A percentile compares a stretch with the other conserved stretches of the same genome.
Evolutionary conservation across 2,329 filamentous ascomycete species (phyloP).

Genomic region (Arthroderma sp.): DNA sequence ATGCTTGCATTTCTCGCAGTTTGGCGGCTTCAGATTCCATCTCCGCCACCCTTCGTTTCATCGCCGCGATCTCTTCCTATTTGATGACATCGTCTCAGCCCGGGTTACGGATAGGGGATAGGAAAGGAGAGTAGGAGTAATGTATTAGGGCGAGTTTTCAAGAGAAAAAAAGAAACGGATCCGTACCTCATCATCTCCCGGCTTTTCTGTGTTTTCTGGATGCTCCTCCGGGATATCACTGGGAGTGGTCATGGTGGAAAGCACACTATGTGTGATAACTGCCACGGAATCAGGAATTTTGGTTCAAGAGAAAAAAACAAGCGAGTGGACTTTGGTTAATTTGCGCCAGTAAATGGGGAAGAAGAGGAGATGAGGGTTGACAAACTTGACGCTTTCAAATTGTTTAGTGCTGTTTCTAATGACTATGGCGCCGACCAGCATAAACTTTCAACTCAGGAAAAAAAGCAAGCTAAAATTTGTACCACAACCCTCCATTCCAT

Average conservation of each 20-base stretch:
- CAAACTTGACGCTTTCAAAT: too few relatives aligned
- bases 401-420: too few relatives aligned
- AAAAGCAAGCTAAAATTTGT: too few relatives aligned
- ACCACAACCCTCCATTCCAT: too few relatives aligned
- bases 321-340: too few relatives aligned
- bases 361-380: too few relatives aligned
- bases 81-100: background rate
- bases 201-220: conserved; percentile 22
- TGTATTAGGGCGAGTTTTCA: too few relatives aligned
- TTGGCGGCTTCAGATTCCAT: conserved; percentile 85
- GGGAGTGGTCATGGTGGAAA: background rate
- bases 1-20: conserved; percentile 74
- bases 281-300: too few relatives aligned
- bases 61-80: conserved; percentile 67
- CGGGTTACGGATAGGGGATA: background rate
- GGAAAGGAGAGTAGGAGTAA: background rate
- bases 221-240: conserved; percentile 6
- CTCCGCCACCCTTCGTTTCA: conserved; percentile 76
- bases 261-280: background rate
- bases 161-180: background rate
- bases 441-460: too few relatives aligned
- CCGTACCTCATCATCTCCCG: conserved; percentile 33
- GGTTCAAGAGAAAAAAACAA: too few relatives aligned
- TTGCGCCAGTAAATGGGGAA: too few relatives aligned
- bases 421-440: too few relatives aligned